Conservation (phyloP, 1,284 basidiomycete genomes). For the Boletus calvinii region DNA sequence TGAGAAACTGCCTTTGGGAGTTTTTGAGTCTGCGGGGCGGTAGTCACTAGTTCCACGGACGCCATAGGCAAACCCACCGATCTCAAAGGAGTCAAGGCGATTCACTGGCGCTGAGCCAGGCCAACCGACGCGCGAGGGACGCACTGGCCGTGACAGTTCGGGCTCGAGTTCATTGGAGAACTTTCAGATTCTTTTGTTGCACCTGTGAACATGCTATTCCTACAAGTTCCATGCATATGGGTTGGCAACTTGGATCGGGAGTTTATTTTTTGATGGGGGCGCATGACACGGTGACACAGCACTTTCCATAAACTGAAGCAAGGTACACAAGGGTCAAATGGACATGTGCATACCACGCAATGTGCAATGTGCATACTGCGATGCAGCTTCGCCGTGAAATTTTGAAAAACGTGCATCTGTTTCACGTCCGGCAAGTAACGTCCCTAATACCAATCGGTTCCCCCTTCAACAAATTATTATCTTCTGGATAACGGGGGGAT, state of each 20-base stretch:
- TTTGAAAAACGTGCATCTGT: slow-evolving; percentile 5
- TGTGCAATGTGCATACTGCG: too few relatives aligned
- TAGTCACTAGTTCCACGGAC: not conserved
- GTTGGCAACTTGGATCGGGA: not conserved
- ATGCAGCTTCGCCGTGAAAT: slow-evolving; percentile 5
- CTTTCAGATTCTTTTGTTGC: not conserved
- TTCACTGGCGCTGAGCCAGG: not conserved
- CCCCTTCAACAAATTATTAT: slow-evolving; percentile 8
- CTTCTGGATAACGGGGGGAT: slow-evolving; percentile 13
- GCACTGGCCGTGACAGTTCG: not conserved
- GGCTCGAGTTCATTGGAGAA: too few relatives aligned
- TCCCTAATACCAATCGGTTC: slow-evolving; percentile 3
- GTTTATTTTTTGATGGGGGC: slow-evolving; percentile 6
- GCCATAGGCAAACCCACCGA: slow-evolving; percentile 7
- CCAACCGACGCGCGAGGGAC: not conserved
- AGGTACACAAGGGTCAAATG: slow-evolving; percentile 6
- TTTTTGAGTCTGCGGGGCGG: not conserved
- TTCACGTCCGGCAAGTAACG: slow-evolving; percentile 10
- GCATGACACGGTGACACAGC: slow-evolving; percentile 4
- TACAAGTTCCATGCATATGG: too few relatives aligned
- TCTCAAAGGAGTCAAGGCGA: not conserved
- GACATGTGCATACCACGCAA: slow-evolving; percentile 13
- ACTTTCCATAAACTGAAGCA: slow-evolving; percentile 13
- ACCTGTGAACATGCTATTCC: slow-evolving; percentile 1
- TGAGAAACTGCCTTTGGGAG: slow-evolving; percentile 9